Evolutionary conservation across 225 moss, liverwort and hornwort genomes (phyloP), one percentile per base, ranked within the genome.

Genomic region (Asterella californica): DNA sequence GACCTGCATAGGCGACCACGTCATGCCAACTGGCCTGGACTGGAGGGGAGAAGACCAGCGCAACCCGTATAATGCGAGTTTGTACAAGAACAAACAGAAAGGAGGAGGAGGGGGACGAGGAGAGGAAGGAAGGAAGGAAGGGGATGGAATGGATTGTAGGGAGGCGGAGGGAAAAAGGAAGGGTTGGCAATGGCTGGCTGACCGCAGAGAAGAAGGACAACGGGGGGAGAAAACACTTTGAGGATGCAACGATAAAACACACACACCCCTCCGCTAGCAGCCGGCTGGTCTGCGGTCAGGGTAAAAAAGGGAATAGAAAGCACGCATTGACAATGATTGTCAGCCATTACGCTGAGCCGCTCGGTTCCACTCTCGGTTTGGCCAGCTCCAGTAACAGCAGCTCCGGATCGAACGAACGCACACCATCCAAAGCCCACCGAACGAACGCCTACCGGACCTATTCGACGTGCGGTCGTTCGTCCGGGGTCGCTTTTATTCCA

Each of bases 241-340:
- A 32, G 73, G 73, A 73, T 29, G 50, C 50, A 25, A 73, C 73
- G 73, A 30, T 50, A 14, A 42, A 73, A 49, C 48, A 30, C 71
- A 10, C 73, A 50, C 48, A 38, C 15, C 18, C 70, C 8, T n/a
- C 64, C 27, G 64, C 27, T 2, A 70, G 14, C 38, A 37, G 72
- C 22, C 33, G 75, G 53, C 29, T 12, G 50, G 75, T 22, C 61
- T 59, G 76, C 76, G 76, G 76, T 76, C 76, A 76, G 76, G 55
- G 74, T 33, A 54, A 33, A 52, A 74, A 54, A 49, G 25, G 47
- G 74, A 76, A 76, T 45, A 61, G 76, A 76, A 76, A 76, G 76
- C 60, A 75, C 54, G 75, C 75, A 75, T 74, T 53, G 50, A 53
- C 74, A 74, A 76, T 76, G 24, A 76, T 76, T 76, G 75, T 75